Evolutionary conservation across 371 early-diverging fungal species (phyloP).

Genomic region (Dichotomocladium elegans): DNA sequence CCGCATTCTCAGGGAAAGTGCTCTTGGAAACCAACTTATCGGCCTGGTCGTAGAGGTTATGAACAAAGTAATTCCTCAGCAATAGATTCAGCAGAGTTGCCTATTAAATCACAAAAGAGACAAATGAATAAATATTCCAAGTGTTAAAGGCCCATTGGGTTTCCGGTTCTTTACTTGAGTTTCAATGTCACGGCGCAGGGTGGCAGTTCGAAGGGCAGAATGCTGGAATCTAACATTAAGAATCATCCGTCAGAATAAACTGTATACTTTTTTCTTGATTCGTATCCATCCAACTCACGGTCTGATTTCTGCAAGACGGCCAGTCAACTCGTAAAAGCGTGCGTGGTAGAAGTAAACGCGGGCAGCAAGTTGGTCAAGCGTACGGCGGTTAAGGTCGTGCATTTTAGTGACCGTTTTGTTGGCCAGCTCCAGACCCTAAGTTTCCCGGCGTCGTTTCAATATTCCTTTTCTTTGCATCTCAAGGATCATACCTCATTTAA

Average conservation of each 20-base stretch:
- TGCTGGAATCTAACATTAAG: conserved; percentile 58
- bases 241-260: not conserved
- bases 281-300: conserved; percentile 44
- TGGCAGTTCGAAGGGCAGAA: conserved; percentile 86
- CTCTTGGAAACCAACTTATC: conserved; percentile 92
- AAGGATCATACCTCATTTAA: conserved; percentile 62
- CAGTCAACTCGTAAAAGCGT: conserved; percentile 78
- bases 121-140: too few species aligned
- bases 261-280: not conserved
- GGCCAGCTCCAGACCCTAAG: conserved; percentile 68
- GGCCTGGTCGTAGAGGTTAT: conserved; percentile 94
- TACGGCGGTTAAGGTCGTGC: conserved; percentile 76
- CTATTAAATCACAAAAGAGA: conserved; percentile 36
- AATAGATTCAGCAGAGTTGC: conserved; percentile 89
- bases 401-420: conserved; percentile 59
- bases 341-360: conserved; percentile 91
- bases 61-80: conserved; percentile 85
- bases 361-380: conserved; percentile 86
- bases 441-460: too few species aligned
- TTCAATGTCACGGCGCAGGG: conserved; percentile 86
- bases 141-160: too few species aligned
- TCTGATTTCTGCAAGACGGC: conserved; percentile 70
- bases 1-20: conserved; percentile 86
- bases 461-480: not conserved
- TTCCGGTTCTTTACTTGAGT: conserved; percentile 45